Base-by-base conservation (phyloP, 2,329 filamentous ascomycete species). In the Ascochyta fabae region DNA sequence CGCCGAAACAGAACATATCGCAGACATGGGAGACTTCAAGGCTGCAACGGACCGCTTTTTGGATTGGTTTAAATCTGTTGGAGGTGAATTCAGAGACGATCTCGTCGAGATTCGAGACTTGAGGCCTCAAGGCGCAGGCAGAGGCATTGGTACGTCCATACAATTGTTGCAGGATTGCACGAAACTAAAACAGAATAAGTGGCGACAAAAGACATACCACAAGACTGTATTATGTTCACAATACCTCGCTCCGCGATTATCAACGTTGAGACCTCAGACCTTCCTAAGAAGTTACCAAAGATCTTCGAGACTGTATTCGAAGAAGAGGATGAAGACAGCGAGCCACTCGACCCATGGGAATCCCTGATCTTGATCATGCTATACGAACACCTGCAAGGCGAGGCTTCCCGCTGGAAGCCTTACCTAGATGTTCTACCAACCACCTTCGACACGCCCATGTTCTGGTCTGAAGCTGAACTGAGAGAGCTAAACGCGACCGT, bases 241-340 rank as follows among this genome's bases (percentile, higher is more conserved):
- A 66, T 68, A 29, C 65, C 65, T 4, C 60, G 64, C 15, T 46
- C 59, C 13, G 58, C 63, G 2, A 65, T 68, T 44, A 66, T 68
- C 23, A 65, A 61, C 13, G 48, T 58, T 3, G 53, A 66, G 24
- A 68, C 65, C 3, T 68, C 65, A 6, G 46, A 60, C 16, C 51
- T 68, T 1, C 41, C 58, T 0, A 27, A 56, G 27, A 65, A 53
- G 34, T 44, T 68, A 3, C 65, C 65, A 3, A 47, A 48, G 7
- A 35, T 62, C 1, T 68, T 68, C 8, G 58, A 68, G 34, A 42
- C 51, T 3, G 46, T 56, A 1, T 36, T 47, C 9, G 60, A 60
- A 5, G 58, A 61, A 6, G 59, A 57, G 5, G 56, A 66, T 7
- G 59, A 66, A 12, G 59, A 66, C 2, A 44, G 23, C 1, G 60